Percentiles rank a stretch among this genome's conserved stretches.
These are phyloP conservation scores for Saccharomyces hybrid DNA, from an alignment of 1,139 yeast species.

Conservation along the genomic window DNA sequence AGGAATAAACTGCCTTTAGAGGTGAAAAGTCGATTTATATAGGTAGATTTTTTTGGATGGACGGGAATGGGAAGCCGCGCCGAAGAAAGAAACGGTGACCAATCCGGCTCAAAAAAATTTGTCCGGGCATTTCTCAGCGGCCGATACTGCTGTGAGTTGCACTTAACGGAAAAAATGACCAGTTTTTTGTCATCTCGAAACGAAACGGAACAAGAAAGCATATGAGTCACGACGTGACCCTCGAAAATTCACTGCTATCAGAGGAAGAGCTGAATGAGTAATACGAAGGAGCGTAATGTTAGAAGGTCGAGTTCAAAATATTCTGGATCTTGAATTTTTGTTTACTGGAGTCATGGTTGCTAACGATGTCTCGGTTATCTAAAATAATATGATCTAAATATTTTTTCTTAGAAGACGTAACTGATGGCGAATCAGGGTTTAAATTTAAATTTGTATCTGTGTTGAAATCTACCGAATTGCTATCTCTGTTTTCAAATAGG, in stretches of 20 bases:
- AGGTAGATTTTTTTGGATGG: conserved; percentile 1
- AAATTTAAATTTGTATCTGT: neutral
- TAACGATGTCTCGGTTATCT: conserved; percentile 1
- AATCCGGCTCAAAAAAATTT: neutral
- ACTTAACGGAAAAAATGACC: neutral
- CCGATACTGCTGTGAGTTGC: neutral
- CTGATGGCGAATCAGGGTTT: neutral
- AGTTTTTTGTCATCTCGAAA: neutral
- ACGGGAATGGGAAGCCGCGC: neutral
- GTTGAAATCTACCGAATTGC: conserved; percentile 4
- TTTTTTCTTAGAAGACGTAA: neutral
- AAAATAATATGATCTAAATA: conserved; percentile 10
- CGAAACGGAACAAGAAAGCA: neutral
- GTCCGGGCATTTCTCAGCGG: neutral
- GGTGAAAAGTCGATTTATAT: neutral
- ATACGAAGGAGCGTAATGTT: neutral
- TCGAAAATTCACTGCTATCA: neutral
- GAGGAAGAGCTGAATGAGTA: neutral
- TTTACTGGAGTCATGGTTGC: neutral
- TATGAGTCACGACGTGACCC: neutral
- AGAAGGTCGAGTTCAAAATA: neutral
- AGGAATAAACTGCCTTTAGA: conserved; percentile 5
- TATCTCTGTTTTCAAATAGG: conserved; percentile 9
- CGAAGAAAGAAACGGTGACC: conserved; percentile 2
- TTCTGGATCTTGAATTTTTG: neutral